phyloP scores from a whole-genome alignment of 2,329 filamentous ascomycete genomes.

The Aspergillus luchuensis region DNA sequence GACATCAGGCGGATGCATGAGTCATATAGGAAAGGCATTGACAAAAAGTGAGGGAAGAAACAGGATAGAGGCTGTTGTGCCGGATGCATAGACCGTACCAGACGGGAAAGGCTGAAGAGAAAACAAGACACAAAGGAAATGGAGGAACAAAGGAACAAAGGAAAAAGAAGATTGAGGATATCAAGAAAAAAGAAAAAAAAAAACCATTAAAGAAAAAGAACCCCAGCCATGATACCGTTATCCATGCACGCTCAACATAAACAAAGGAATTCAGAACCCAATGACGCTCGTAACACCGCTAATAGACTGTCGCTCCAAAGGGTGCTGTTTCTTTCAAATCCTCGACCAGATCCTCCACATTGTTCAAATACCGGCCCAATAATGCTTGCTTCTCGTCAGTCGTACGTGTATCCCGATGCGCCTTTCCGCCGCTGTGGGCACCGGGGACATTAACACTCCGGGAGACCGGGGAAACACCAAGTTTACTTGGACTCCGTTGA shows the following conservation, averaged over 20 bases:
- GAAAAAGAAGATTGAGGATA: slow-evolving; percentile 6
- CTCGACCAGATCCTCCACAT: slow-evolving; percentile 80
- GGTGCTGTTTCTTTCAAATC: slow-evolving; percentile 79
- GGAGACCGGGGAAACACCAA: slow-evolving; percentile 61
- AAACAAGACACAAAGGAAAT: slow-evolving; percentile 15
- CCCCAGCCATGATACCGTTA: slow-evolving; percentile 23
- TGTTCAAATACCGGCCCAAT: slow-evolving; percentile 75
- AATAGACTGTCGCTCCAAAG: slow-evolving; percentile 60
- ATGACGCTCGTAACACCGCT: slow-evolving; percentile 18
- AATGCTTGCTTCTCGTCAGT: slow-evolving; percentile 82
- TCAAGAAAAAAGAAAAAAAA: slow-evolving; percentile 10
- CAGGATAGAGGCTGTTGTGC: slow-evolving; percentile 9
- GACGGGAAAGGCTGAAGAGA: slow-evolving; percentile 13
- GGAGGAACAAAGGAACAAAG: slow-evolving; percentile 12
- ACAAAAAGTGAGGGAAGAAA: slow-evolving; percentile 13
- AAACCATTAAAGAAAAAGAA: slow-evolving; percentile 14
- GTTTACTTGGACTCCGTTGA: slow-evolving; percentile 70
- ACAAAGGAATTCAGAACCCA: slow-evolving; percentile 15
- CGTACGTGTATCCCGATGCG: slow-evolving; percentile 55
- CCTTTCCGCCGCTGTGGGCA: slow-evolving; percentile 28
- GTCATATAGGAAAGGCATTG: slow-evolving; percentile 19
- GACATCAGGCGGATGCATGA: slow-evolving; percentile 20
- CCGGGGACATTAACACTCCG: slow-evolving; percentile 38
- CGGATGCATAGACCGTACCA: slow-evolving; percentile 19
- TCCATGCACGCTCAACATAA: slow-evolving; percentile 23